Evolutionary conservation across 495 filamentous ascomycete species (phyloP), one percentile per base, ranked within the genome.

Genomic region (Penicillium cinerascens): DNA sequence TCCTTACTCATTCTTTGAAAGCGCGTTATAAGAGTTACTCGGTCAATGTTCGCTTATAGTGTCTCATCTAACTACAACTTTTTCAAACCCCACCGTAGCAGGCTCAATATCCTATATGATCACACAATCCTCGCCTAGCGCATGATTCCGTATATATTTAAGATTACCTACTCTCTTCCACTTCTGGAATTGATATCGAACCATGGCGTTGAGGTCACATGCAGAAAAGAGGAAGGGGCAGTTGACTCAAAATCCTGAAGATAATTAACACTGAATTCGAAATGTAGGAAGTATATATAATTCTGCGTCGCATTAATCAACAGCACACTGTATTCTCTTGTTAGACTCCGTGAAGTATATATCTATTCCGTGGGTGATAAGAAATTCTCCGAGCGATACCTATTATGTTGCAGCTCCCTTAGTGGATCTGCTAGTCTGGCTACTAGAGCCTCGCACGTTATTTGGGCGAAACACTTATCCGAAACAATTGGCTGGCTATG

Each of bases 201-300:
- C 55, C 59, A 62, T 4, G 48, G 55, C 6, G 55, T 58, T 11
- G 48, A 49, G 41, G 13, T 55, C 8, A 61, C 53, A 54, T 55
- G 39, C 17, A 54, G 15, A 6, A 58, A 47, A n/a, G 6, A 1
- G 5, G 6, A 21, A 36, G 54, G 51, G 4, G 51, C 3, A 13
- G 17, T 2, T 18, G 7, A 23, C 10, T 55, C 59, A 15, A 62
- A 50, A 35, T 55, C 51, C 4, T 3, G 9, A 10, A 63, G 16
- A 44, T 60, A 60, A 4, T 55, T 44, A 29, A 54, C 47, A 16
- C 39, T 52, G 6, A 63, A 49, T 0, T 57, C 47, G 3, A 63
- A 47, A 15, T 63, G 35, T 8, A 63, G 56, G 29, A 63, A 63
- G 53, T 53, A 58, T 22, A 60, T 51, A 23, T 55, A 60, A 26